A percentile compares a stretch with the other conserved stretches of the same genome.
phyloP scores from a whole-genome alignment of 441 rosid genomes.

The Pelargonium hybrid region DNA sequence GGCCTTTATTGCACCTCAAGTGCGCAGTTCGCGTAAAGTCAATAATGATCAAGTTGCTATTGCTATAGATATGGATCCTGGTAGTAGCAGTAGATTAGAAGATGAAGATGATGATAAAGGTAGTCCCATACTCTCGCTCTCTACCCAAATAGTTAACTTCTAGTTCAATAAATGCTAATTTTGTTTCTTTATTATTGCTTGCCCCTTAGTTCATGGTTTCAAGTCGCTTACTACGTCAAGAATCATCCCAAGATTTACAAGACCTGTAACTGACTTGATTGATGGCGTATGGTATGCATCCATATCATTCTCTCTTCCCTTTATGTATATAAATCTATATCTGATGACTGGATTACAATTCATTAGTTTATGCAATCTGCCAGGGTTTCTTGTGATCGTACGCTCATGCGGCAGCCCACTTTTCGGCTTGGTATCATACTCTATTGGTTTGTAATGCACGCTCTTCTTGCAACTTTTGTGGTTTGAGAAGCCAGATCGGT shows the following conservation, averaged over 20 bases:
- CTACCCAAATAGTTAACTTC: neutral
- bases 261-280: slow-evolving; percentile 73
- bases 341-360: slow-evolving; percentile 9
- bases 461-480: slow-evolving; percentile 59
- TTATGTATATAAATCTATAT: slow-evolving; percentile 2
- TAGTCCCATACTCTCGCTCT: slow-evolving; percentile 16
- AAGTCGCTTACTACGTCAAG: slow-evolving; percentile 82
- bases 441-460: slow-evolving; percentile 86
- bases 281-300: slow-evolving; percentile 82
- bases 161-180: neutral
- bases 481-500: slow-evolving; percentile 45
- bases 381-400: slow-evolving; percentile 98
- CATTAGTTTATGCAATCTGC: slow-evolving; percentile 1
- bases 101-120: slow-evolving; percentile 98
- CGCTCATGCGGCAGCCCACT: slow-evolving; percentile 88
- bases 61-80: slow-evolving; percentile 59
- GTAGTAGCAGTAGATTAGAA: slow-evolving; percentile 46
- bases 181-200: slow-evolving; percentile 13
- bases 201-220: slow-evolving; percentile 74
- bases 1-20: slow-evolving; percentile 59
- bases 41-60: slow-evolving; percentile 90
- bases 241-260: slow-evolving; percentile 69
- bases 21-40: slow-evolving; percentile 79
- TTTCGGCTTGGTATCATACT: slow-evolving; percentile 79
- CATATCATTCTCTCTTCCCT: slow-evolving; percentile 4